These are phyloP conservation scores for Haplosporangium sp. DNA, from an alignment of 371 early-diverging fungal species.

Conservation along the genomic window DNA sequence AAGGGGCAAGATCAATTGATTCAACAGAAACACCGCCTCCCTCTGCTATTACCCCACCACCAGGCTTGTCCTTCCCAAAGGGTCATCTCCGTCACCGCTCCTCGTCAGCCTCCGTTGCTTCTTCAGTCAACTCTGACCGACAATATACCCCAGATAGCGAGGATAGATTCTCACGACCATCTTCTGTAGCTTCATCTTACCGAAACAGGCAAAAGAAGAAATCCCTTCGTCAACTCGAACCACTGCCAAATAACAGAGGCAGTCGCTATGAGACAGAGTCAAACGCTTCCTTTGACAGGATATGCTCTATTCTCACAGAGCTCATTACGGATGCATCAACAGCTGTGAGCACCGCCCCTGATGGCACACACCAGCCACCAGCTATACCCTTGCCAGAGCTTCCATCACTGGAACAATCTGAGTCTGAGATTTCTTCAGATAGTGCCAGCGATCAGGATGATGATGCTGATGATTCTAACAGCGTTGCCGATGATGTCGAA, in stretches of 20 bases:
- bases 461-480: conserved; percentile 7
- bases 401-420: conserved; percentile 24
- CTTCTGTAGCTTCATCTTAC: conserved; percentile 37
- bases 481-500: neutral
- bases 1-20: neutral
- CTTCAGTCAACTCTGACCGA: conserved; percentile 30
- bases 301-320: conserved; percentile 43
- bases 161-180: conserved; percentile 29
- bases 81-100: conserved; percentile 31
- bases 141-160: conserved; percentile 52
- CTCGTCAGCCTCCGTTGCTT: conserved; percentile 28
- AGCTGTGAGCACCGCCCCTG: conserved; percentile 45
- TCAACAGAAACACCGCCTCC: conserved; percentile 41
- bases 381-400: conserved; percentile 33
- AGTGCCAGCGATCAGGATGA: conserved; percentile 30
- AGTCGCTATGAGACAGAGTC: conserved; percentile 29
- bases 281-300: conserved; percentile 43
- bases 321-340: conserved; percentile 53
- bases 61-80: conserved; percentile 13
- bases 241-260: conserved; percentile 6
- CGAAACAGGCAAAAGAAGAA: conserved; percentile 21
- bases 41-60: conserved; percentile 10
- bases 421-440: conserved; percentile 27
- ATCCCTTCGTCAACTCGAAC: conserved; percentile 40
- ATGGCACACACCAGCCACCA: conserved; percentile 32